phyloP scores from a whole-genome alignment of 1,284 basidiomycete genomes.

The Somion occarium region DNA sequence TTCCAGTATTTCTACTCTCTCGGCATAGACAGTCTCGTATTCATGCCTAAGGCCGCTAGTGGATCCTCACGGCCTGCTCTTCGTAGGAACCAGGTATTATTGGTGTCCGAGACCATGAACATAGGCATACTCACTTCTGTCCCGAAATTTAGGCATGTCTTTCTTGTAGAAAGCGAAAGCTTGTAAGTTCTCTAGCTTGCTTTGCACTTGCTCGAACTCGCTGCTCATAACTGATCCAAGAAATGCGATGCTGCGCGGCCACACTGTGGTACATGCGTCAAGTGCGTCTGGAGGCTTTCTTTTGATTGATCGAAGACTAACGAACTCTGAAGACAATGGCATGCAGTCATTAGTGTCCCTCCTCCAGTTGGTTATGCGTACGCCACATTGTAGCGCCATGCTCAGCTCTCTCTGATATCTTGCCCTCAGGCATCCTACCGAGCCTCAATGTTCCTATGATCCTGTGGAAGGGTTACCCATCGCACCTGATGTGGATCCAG shows the following conservation, averaged over 20 bases:
- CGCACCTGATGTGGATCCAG: constrained; percentile 67
- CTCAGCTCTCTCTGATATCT: constrained; percentile 7
- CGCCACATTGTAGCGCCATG: constrained; percentile 24
- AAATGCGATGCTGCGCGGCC: constrained; percentile 82
- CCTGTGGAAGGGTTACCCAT: constrained; percentile 75
- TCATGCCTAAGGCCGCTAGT: constrained; percentile 61
- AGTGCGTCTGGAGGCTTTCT: constrained; percentile 40
- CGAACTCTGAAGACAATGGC: constrained; percentile 57
- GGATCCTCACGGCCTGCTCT: constrained; percentile 53
- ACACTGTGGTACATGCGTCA: constrained; percentile 78
- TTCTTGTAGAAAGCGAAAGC: constrained; percentile 74
- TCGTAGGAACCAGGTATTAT: constrained; percentile 68
- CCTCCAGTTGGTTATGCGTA: constrained; percentile 76
- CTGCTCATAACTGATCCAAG: constrained; percentile 31
- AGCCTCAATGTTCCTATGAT: constrained; percentile 79
- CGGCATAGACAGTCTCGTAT: neutral
- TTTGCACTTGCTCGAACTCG: constrained; percentile 10
- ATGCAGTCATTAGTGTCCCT: constrained; percentile 72
- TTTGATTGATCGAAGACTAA: constrained; percentile 9
- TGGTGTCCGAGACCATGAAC: neutral
- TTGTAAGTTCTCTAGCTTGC: constrained; percentile 41
- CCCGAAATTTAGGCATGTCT: constrained; percentile 56
- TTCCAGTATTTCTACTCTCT: neutral
- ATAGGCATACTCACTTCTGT: constrained; percentile 6
- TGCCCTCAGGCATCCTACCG: constrained; percentile 62